These are phyloP conservation scores for Stemphylium lycopersici DNA, from an alignment of 2,329 filamentous ascomycete species.

Conservation along the genomic window DNA sequence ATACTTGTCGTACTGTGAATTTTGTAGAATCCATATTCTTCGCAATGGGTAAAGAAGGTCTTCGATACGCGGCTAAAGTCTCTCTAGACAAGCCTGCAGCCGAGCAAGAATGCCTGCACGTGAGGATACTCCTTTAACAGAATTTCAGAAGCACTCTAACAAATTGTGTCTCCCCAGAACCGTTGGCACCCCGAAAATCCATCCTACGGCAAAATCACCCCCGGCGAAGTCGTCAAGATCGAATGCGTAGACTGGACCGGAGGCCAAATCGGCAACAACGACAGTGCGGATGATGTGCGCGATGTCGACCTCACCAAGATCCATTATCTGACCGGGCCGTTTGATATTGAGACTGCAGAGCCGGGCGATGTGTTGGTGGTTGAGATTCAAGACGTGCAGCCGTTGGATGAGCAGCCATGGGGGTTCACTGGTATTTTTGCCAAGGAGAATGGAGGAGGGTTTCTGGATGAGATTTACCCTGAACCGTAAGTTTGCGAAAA, in stretches of 20 bases:
- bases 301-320: constrained; percentile 83
- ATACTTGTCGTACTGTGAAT: neutral
- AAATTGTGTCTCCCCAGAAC: constrained; percentile 61
- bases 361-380: constrained; percentile 85
- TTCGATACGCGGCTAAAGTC: constrained; percentile 76
- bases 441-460: constrained; percentile 82
- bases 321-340: constrained; percentile 89
- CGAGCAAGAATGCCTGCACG: constrained; percentile 73
- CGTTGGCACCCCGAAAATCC: constrained; percentile 93
- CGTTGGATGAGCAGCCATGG: constrained; percentile 84
- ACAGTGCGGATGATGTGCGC: constrained; percentile 85
- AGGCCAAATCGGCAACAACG: constrained; percentile 87
- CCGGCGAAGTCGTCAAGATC: constrained; percentile 89
- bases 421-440: constrained; percentile 87
- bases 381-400: constrained; percentile 93
- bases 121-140: constrained; percentile 49
- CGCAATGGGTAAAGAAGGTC: constrained; percentile 59
- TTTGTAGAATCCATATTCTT: neutral
- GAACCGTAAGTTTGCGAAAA: constrained; percentile 64
- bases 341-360: constrained; percentile 82
- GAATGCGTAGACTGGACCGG: constrained; percentile 80
- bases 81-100: constrained; percentile 73
- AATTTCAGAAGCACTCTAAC: neutral
- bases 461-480: constrained; percentile 86
- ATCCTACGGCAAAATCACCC: constrained; percentile 72